These are phyloP conservation scores for Aspergillus carlsbadensis DNA, from an alignment of 495 filamentous ascomycete species.

Conservation along the genomic window DNA sequence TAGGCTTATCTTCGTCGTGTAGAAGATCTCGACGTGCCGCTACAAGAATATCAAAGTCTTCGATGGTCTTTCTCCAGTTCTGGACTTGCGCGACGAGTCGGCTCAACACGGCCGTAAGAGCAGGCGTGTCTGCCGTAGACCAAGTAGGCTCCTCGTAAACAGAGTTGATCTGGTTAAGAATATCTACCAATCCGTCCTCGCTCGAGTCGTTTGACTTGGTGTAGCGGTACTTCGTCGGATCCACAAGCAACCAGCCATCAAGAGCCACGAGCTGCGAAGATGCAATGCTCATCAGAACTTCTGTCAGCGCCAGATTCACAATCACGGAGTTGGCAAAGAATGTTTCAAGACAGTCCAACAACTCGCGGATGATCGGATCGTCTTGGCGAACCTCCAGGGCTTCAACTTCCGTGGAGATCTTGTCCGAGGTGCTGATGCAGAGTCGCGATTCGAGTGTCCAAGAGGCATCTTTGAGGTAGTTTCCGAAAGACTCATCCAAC, in stretches of 20 bases:
- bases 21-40: constrained; percentile 61
- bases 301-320: constrained; percentile 82
- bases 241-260: constrained; percentile 85
- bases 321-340: constrained; percentile 92
- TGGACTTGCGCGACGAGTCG: constrained; percentile 63
- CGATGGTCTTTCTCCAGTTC: constrained; percentile 64
- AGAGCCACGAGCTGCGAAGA: constrained; percentile 79
- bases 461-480: constrained; percentile 77
- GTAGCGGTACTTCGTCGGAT: constrained; percentile 51
- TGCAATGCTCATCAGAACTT: constrained; percentile 76
- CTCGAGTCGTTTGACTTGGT: neutral
- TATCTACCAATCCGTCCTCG: constrained; percentile 6
- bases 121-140: constrained; percentile 35
- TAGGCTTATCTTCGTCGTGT: constrained; percentile 32
- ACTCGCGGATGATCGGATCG: constrained; percentile 71
- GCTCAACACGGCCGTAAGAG: constrained; percentile 41
- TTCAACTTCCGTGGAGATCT: constrained; percentile 26
- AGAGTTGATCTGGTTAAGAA: constrained; percentile 25
- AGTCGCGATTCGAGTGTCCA: constrained; percentile 74
- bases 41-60: constrained; percentile 74
- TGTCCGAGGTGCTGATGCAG: constrained; percentile 31
- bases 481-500: constrained; percentile 77
- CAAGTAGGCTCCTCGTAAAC: constrained; percentile 41
- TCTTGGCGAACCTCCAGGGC: constrained; percentile 56
- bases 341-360: constrained; percentile 66